Evolutionary conservation across 768 basidiomycete genomes (phyloP).

Genomic region (Pleurotus giganteus): DNA sequence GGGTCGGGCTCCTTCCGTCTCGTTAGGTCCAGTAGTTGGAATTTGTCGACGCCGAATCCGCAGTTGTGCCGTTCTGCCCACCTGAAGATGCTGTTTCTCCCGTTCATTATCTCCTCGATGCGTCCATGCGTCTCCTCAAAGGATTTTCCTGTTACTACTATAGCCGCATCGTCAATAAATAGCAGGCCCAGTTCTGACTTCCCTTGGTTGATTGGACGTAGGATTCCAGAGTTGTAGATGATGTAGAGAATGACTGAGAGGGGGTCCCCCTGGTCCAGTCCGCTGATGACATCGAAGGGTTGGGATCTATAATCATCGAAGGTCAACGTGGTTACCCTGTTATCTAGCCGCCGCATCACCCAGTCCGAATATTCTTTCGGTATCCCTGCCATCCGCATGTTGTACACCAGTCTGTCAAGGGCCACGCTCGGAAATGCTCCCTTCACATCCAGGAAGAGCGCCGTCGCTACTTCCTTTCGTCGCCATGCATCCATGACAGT

Average conservation of each 20-base stretch:
- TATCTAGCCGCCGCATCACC: conserved; percentile 15
- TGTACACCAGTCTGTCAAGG: conserved; percentile 16
- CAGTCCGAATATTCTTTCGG: conserved; percentile 19
- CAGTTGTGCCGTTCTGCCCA: conserved; percentile 27
- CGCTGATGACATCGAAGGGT: conserved; percentile 16
- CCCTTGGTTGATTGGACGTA: conserved; percentile 11
- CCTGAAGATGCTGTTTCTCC: conserved; percentile 18
- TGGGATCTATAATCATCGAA: conserved; percentile 27
- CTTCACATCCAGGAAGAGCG: conserved; percentile 28
- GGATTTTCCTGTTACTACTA: conserved; percentile 9
- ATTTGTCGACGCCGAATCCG: conserved; percentile 18
- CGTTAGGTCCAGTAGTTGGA: conserved; percentile 14
- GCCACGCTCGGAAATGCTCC: conserved; percentile 24
- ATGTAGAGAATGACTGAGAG: conserved; percentile 24
- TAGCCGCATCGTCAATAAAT: conserved; percentile 21
- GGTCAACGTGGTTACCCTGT: conserved; percentile 16
- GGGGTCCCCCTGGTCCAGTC: conserved; percentile 25
- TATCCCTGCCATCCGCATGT: conserved; percentile 19
- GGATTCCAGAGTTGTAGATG: conserved; percentile 23
- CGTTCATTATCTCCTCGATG: conserved; percentile 16
- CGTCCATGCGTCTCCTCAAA: conserved; percentile 15
- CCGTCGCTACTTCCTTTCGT: conserved; percentile 18
- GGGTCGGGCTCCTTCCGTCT: background rate
- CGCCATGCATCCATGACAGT: conserved; percentile 22
- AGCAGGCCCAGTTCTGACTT: background rate